These are phyloP conservation scores for Stygiomarasmius scandens DNA, from an alignment of 1,284 basidiomycete species.

Conservation along the genomic window DNA sequence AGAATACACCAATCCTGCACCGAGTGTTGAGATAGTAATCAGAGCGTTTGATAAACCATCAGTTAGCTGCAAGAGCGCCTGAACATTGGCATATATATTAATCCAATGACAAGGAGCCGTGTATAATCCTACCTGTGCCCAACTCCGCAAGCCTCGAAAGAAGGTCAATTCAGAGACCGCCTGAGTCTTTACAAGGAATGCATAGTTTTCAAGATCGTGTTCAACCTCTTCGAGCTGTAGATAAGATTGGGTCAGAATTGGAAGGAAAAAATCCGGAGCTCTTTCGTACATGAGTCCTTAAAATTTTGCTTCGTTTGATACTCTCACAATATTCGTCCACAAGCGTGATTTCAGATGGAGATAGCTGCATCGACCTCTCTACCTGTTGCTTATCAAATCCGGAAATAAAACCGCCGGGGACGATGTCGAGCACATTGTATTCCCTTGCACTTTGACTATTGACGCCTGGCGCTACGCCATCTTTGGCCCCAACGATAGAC, in stretches of 20 bases:
- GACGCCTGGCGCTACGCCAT: too few relatives aligned
- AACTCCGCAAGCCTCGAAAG: constrained; percentile 18
- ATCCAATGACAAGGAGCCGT: background rate
- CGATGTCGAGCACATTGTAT: too few relatives aligned
- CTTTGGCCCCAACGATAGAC: too few relatives aligned
- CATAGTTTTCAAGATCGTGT: constrained; percentile 15
- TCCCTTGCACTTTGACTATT: too few relatives aligned
- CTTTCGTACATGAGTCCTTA: constrained; percentile 14
- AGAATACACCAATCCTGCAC: constrained; percentile 19
- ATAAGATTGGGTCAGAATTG: constrained; percentile 2
- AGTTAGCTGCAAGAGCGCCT: constrained; percentile 15
- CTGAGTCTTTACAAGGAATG: constrained; percentile 17
- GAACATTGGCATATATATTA: background rate
- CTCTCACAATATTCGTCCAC: constrained; percentile 18
- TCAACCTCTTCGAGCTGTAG: constrained; percentile 17
- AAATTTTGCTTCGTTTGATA: constrained; percentile 10
- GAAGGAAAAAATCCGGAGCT: background rate
- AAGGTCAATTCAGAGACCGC: constrained; percentile 17
- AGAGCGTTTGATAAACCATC: constrained; percentile 13
- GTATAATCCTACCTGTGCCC: constrained; percentile 12
- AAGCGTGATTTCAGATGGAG: constrained; percentile 9
- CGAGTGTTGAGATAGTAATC: constrained; percentile 18
- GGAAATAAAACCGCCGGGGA: background rate
- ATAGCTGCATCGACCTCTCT: background rate
- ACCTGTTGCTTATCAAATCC: background rate